These are phyloP conservation scores for Arthroderma sp. DNA, from an alignment of 2,329 filamentous ascomycete species.

Conservation along the genomic window DNA sequence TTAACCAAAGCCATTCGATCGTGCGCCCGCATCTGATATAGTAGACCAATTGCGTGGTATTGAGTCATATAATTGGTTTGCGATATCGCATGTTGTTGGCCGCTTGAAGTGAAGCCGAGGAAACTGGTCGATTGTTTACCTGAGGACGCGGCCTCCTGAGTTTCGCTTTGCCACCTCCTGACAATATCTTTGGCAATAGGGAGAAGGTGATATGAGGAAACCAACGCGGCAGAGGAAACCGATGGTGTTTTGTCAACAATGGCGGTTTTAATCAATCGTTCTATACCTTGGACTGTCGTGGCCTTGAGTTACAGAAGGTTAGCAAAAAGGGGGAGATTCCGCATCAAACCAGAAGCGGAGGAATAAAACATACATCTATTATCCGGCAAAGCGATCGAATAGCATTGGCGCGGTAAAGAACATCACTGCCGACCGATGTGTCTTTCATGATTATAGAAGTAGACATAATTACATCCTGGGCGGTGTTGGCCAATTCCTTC, in stretches of 20 bases:
- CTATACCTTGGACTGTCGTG: conserved; percentile 91
- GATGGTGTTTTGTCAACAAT: conserved; percentile 99
- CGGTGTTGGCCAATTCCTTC: conserved; percentile 90
- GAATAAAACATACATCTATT: conserved; percentile 59
- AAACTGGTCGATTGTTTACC: conserved; percentile 82
- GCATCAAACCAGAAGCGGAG: neutral
- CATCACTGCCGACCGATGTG: conserved; percentile 85
- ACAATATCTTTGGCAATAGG: conserved; percentile 93
- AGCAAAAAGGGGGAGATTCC: neutral
- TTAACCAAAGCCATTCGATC: conserved; percentile 98
- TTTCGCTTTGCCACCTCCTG: conserved; percentile 95
- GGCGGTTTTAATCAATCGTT: conserved; percentile 95
- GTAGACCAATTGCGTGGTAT: conserved; percentile 91
- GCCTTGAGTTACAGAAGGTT: conserved; percentile 41
- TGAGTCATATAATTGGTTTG: conserved; percentile 96
- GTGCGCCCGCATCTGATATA: conserved; percentile 96
- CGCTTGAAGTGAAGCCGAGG: conserved; percentile 77
- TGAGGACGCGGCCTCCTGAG: conserved; percentile 85
- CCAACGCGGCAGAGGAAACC: conserved; percentile 86
- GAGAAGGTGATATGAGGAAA: conserved; percentile 94
- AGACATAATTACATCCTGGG: conserved; percentile 99
- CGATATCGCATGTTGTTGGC: conserved; percentile 52
- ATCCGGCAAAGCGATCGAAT: conserved; percentile 92
- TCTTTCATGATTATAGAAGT: conserved; percentile 99
- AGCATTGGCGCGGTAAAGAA: conserved; percentile 87